These are phyloP conservation scores for Mycena albidolilacea DNA, from an alignment of 768 basidiomycete species.

Conservation along the genomic window DNA sequence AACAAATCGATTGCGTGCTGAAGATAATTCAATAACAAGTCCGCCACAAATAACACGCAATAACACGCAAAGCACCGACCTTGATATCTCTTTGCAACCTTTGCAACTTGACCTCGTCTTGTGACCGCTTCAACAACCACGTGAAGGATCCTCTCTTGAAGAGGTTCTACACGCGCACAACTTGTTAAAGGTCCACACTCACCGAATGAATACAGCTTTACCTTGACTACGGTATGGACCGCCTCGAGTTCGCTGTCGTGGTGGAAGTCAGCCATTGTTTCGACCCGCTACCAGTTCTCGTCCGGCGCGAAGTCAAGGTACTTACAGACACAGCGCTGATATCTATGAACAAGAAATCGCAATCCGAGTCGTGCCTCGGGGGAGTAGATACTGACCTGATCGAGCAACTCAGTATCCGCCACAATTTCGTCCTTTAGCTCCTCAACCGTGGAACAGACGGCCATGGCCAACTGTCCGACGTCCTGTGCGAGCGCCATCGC, in stretches of 20 bases:
- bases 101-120: constrained; percentile 37
- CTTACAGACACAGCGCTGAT: constrained; percentile 40
- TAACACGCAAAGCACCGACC: constrained; percentile 5
- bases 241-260: constrained; percentile 36
- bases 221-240: constrained; percentile 36
- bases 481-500: constrained; percentile 37
- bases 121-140: constrained; percentile 38
- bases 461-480: constrained; percentile 32
- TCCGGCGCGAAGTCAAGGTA: background rate
- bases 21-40: background rate
- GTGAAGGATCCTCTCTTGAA: constrained; percentile 36
- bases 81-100: constrained; percentile 38
- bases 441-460: constrained; percentile 29
- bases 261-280: constrained; percentile 20
- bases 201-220: background rate
- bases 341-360: constrained; percentile 5
- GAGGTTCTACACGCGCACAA: constrained; percentile 22
- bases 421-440: constrained; percentile 32
- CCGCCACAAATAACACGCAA: background rate
- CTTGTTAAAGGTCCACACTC: background rate
- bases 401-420: constrained; percentile 33
- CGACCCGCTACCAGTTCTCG: background rate
- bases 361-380: background rate
- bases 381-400: constrained; percentile 9
- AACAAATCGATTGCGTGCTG: constrained; percentile 41